A percentile compares a stretch with the other conserved stretches of the same genome.
These are phyloP conservation scores for Neurospora cerealis DNA, from an alignment of 495 filamentous ascomycete species.

Conservation along the genomic window DNA sequence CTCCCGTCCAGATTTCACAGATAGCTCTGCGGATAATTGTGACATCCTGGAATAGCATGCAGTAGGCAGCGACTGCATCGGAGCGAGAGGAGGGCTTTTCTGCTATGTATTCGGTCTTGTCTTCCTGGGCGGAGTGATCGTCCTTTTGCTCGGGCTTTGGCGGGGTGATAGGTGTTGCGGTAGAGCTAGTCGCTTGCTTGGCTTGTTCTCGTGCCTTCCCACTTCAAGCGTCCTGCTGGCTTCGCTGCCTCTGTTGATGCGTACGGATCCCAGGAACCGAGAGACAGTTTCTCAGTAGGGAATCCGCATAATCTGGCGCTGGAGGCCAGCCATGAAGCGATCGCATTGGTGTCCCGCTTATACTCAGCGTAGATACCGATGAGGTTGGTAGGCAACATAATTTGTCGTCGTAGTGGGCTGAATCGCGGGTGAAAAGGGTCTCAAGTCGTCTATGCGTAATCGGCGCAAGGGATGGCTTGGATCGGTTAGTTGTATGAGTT, in stretches of 20 bases:
- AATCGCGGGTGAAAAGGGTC: background rate
- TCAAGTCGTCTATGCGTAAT: background rate
- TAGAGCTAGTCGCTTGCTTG: conserved; percentile 6
- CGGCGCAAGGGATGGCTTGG: background rate
- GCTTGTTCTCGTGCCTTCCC: conserved; percentile 17
- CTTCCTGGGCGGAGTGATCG: background rate
- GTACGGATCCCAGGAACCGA: background rate
- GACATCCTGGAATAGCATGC: background rate
- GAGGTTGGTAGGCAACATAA: conserved; percentile 8
- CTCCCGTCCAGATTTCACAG: background rate
- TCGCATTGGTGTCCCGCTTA: conserved; percentile 36
- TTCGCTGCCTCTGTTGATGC: background rate
- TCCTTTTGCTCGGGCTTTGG: background rate
- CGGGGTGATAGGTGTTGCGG: background rate
- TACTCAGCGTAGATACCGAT: conserved; percentile 36
- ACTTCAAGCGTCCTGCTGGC: conserved; percentile 15
- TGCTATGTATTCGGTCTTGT: background rate
- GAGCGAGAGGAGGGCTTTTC: background rate
- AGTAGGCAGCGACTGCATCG: background rate
- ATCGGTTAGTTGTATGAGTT: background rate
- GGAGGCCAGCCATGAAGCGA: conserved; percentile 41
- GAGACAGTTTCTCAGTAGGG: conserved; percentile 5
- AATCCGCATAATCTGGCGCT: conserved; percentile 32
- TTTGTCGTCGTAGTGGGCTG: background rate
- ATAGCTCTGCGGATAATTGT: background rate